Evolutionary conservation across 192 early-diverging fungal genomes (phyloP), one percentile per base, ranked within the genome.

Genomic region (Cladochytrium replicatum): DNA sequence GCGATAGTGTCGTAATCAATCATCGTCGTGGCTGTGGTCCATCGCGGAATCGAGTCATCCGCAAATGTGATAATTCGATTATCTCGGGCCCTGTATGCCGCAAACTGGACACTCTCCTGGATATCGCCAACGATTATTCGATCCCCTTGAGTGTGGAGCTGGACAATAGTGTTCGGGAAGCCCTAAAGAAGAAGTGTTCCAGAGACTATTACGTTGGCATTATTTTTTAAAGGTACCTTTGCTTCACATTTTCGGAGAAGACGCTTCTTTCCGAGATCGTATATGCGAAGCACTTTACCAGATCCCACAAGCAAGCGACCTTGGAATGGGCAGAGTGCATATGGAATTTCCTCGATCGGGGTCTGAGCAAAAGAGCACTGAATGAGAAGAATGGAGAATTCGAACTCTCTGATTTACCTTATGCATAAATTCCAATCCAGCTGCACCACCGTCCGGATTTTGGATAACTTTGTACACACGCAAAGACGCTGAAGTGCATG

Each of bases 1-100:
- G 78, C 86, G 3, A 94, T 76, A 3, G 96, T 96, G 54, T 95
- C 86, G 55, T 91, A 94, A 66, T 96, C 92, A 27, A 91, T 61
- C 75, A 93, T 83, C 6, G 71, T 53, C 8, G 85, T 71, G 21
- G 74, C 63, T 11, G 92, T 90, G 31, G 87, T 78, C 79, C 84
- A 92, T 40, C 92, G 78, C 39, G 87, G 86, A 17, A 80, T 61
- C n/a, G 86, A 78, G 58, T 99, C 96, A 50, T 94, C 92, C 27
- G 93, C 89, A 66, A 94, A 84, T 0, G 89, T 68, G n/a, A 80
- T 80, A 62, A 99, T 88, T 11, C 75, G 73, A 58, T 92, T 89
- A 47, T 93, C 79, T 2, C 69, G 50, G 23, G 67, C 72, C 15
- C 77, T 60, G 56, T 89, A 95, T 1, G 70, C 61, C 0, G 77